phyloP scores from a whole-genome alignment of 2,329 filamentous ascomycete species.

The Colletotrichum plurivorum region DNA sequence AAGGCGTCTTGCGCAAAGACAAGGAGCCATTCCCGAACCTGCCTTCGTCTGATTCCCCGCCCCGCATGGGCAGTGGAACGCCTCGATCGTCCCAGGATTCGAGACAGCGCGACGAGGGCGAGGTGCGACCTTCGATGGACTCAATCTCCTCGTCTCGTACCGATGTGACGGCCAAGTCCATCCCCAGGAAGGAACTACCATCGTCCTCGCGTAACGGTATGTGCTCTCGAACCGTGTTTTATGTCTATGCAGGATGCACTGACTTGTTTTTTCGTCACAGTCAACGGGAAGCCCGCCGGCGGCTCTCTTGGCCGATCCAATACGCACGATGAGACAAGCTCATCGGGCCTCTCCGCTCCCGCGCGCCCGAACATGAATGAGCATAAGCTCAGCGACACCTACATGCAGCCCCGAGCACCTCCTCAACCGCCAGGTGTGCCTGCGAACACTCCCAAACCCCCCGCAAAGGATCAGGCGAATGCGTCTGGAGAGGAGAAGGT shows the following conservation, averaged over 20 bases:
- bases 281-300: constrained; percentile 50
- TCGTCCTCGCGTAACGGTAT: constrained; percentile 60
- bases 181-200: constrained; percentile 76
- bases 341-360: constrained; percentile 35
- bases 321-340: constrained; percentile 44
- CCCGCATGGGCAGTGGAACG: constrained; percentile 52
- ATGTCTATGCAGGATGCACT: constrained; percentile 40
- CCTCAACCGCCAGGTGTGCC: constrained; percentile 63
- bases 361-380: constrained; percentile 51
- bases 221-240: constrained; percentile 42
- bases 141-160: constrained; percentile 57
- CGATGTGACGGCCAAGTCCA: constrained; percentile 61
- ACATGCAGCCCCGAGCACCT: constrained; percentile 71
- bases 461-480: constrained; percentile 63
- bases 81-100: constrained; percentile 73
- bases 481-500: constrained; percentile 60
- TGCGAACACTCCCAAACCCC: constrained; percentile 53
- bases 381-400: constrained; percentile 64
- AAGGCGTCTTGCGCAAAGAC: constrained; percentile 54
- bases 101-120: constrained; percentile 69
- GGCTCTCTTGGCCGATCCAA: constrained; percentile 41
- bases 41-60: constrained; percentile 49
- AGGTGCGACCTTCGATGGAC: constrained; percentile 59
- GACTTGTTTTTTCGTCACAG: constrained; percentile 46
- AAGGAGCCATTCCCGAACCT: constrained; percentile 47